Conservation (phyloP, 2,329 filamentous ascomycete species). For the Rugonectria rugulosa region DNA sequence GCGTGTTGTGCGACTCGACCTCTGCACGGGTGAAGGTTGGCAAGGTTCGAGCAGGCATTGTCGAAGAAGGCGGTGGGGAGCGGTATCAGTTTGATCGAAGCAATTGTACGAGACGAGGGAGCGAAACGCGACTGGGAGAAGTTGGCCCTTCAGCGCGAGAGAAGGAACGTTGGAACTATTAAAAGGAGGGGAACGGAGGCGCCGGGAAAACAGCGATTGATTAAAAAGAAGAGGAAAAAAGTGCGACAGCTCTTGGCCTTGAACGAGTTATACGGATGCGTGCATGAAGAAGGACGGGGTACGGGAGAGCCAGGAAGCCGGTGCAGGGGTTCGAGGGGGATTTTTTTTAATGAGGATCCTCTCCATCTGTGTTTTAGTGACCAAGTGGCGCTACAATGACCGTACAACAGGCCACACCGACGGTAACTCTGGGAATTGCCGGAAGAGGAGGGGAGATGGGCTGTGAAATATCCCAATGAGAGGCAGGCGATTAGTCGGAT, state of each 20-base stretch:
- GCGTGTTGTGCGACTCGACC: constrained; percentile 80
- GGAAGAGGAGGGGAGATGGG: constrained; percentile 14
- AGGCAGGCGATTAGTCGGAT: constrained; percentile 15
- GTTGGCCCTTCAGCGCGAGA: constrained; percentile 5
- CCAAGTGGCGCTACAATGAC: constrained; percentile 40
- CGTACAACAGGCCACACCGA: constrained; percentile 37
- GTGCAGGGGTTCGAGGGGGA: constrained; percentile 35
- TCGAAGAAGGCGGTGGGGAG: constrained; percentile 24
- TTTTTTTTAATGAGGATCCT: constrained; percentile 42
- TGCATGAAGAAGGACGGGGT: constrained; percentile 8
- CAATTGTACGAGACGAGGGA: constrained; percentile 17
- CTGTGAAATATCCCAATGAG: constrained; percentile 26
- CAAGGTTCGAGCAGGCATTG: constrained; percentile 81
- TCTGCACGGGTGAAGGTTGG: constrained; percentile 84
- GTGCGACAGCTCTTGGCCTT: neutral
- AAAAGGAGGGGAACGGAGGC: constrained; percentile 1
- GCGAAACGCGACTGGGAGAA: constrained; percentile 19
- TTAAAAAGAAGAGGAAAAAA: constrained; percentile 6
- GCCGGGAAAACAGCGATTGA: constrained; percentile 18
- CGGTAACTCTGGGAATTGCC: constrained; percentile 22
- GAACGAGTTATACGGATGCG: constrained; percentile 15
- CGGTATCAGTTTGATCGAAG: constrained; percentile 17
- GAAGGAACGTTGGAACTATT: neutral
- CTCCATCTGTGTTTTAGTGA: constrained; percentile 37
- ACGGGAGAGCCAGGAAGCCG: constrained; percentile 25